Conservation (phyloP, 2,329 filamentous ascomycete genomes). For the Fusarium graminum region DNA sequence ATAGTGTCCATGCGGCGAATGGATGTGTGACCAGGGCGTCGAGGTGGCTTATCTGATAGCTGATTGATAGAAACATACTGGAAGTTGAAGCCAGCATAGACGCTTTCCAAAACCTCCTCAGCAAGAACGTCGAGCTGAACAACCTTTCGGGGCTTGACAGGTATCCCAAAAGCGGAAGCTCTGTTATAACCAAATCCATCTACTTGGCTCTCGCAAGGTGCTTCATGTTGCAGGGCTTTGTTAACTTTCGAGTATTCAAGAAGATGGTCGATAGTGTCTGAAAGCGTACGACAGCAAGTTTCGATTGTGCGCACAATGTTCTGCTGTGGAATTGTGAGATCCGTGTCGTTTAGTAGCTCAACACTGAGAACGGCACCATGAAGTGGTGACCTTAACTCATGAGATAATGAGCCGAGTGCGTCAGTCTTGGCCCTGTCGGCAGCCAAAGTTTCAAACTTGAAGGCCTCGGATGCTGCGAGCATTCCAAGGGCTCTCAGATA, state of each 20-base stretch:
- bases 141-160: constrained; percentile 34
- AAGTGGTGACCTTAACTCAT: constrained; percentile 71
- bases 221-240: constrained; percentile 46
- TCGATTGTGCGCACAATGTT: constrained; percentile 64
- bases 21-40: constrained; percentile 28
- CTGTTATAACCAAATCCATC: not conserved
- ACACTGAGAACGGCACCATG: constrained; percentile 70
- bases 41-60: constrained; percentile 13
- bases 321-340: constrained; percentile 60
- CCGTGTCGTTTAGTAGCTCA: constrained; percentile 67
- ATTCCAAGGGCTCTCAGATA: constrained; percentile 66
- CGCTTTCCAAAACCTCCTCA: constrained; percentile 63
- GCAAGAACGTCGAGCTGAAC: constrained; percentile 57
- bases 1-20: constrained; percentile 52
- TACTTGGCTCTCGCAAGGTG: not conserved
- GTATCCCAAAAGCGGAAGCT: constrained; percentile 16
- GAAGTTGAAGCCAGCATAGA: constrained; percentile 61
- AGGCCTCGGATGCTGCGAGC: constrained; percentile 69
- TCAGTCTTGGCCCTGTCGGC: constrained; percentile 67
- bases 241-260: constrained; percentile 69
- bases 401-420: constrained; percentile 70
- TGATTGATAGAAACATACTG: constrained; percentile 46
- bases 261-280: constrained; percentile 67
- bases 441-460: constrained; percentile 56
- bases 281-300: constrained; percentile 63